Percentiles rank a stretch among this genome's conserved stretches.
These are phyloP conservation scores for Kwoniella pini DNA, from an alignment of 768 basidiomycete species.

Conservation along the genomic window DNA sequence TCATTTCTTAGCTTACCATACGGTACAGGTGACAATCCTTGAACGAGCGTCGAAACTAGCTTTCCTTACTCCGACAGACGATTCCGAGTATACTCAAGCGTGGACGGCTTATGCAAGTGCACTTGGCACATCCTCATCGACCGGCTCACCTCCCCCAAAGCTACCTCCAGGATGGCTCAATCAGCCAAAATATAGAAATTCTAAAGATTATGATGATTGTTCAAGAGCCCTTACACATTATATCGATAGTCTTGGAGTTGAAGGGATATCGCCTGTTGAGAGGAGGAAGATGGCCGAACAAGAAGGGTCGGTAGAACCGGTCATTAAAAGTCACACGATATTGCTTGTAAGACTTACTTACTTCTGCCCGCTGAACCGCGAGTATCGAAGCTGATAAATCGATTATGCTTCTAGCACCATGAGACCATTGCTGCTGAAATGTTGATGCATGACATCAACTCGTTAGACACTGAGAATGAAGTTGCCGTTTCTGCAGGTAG, in stretches of 20 bases:
- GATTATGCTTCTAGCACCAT: too few relatives aligned
- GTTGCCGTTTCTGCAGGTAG: conserved; percentile 36
- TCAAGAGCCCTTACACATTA: conserved; percentile 36
- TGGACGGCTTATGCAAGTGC: conserved; percentile 22
- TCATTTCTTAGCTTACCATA: not conserved
- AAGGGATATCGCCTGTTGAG: conserved; percentile 38
- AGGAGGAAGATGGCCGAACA: conserved; percentile 24
- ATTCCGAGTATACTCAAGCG: conserved; percentile 32
- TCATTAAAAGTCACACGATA: conserved; percentile 30
- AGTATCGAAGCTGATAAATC: too few relatives aligned
- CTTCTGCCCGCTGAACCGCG: too few relatives aligned
- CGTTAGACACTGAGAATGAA: conserved; percentile 39
- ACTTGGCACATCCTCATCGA: not conserved
- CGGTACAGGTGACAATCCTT: conserved; percentile 25
- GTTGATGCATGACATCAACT: conserved; percentile 46
- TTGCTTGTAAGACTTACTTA: conserved; percentile 39
- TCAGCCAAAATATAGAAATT: conserved; percentile 40
- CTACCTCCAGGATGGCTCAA: conserved; percentile 35
- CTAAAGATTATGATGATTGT: conserved; percentile 30
- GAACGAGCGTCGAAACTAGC: conserved; percentile 46
- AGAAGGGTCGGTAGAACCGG: conserved; percentile 24
- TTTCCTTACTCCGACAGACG: conserved; percentile 34
- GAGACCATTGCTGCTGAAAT: conserved; percentile 33
- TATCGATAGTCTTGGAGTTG: conserved; percentile 29
- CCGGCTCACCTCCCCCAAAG: conserved; percentile 2